Conservation (phyloP, 306 rosid species). For the Neltuma alba region DNA sequence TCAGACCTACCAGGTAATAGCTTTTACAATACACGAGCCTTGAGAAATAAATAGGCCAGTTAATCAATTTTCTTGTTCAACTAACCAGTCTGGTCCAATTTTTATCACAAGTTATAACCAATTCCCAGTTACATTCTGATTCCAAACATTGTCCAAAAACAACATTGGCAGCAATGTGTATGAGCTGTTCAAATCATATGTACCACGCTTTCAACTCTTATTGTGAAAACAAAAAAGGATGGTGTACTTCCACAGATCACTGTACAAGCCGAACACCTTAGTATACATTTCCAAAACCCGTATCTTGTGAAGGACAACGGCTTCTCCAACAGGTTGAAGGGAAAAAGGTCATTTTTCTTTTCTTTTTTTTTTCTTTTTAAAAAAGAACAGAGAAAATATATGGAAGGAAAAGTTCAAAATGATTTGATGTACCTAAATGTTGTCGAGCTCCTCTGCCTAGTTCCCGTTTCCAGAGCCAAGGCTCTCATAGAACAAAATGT, state of each 20-base stretch:
- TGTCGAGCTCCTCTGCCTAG: constrained; percentile 40
- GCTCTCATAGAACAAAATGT: constrained; percentile 84
- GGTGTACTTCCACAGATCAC: constrained; percentile 58
- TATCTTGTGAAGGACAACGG: constrained; percentile 52
- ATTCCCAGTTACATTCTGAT: constrained; percentile 39
- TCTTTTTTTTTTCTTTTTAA: background rate
- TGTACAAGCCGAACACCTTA: constrained; percentile 68
- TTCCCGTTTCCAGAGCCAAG: constrained; percentile 57
- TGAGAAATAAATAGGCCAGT: background rate
- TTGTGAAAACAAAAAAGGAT: constrained; percentile 40
- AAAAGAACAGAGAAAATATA: constrained; percentile 36
- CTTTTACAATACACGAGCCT: background rate
- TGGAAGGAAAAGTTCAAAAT: constrained; percentile 43
- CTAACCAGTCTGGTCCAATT: background rate
- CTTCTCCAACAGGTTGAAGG: constrained; percentile 63
- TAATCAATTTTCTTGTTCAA: background rate
- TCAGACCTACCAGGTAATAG: background rate
- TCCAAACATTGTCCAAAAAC: constrained; percentile 29
- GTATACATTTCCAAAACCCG: constrained; percentile 70
- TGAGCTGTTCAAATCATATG: constrained; percentile 52
- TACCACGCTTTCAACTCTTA: constrained; percentile 61
- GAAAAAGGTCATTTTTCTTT: background rate
- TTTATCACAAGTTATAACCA: constrained; percentile 19
- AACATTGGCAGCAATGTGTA: constrained; percentile 13
- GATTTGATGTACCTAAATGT: constrained; percentile 52